Evolutionary conservation across 164 flowering plant genomes (phyloP).

Genomic region (Vitis amurensis): DNA sequence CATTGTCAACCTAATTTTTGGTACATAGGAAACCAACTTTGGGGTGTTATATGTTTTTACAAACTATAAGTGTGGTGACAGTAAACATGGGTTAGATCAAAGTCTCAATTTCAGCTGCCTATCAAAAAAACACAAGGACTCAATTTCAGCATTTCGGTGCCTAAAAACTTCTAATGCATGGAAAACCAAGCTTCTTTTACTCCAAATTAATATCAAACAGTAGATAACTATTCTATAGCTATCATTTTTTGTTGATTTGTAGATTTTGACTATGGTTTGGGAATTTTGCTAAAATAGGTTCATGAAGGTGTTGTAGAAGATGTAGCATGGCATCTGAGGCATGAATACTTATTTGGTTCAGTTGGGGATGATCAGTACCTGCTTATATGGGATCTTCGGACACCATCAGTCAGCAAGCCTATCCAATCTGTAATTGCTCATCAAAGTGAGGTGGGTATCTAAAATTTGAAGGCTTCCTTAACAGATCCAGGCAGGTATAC

Average conservation of each 20-base stretch:
- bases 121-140: not conserved
- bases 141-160: not conserved
- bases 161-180: not conserved
- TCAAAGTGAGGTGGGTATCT: conserved; percentile 78
- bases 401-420: conserved; percentile 66
- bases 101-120: not conserved
- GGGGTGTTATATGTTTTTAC: not conserved
- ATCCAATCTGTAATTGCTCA: conserved; percentile 90
- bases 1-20: not conserved
- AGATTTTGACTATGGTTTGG: not conserved
- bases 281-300: conserved; percentile 40
- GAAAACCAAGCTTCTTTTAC: too few relatives aligned
- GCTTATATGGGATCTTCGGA: conserved; percentile 86
- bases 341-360: conserved; percentile 93
- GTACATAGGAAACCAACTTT: not conserved
- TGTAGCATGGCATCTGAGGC: conserved; percentile 98
- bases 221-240: not conserved
- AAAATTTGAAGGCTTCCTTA: too few relatives aligned
- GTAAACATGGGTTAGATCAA: too few relatives aligned
- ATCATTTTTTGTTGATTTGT: not conserved
- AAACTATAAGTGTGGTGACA: not conserved
- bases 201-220: not conserved
- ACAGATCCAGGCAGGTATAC: too few relatives aligned
- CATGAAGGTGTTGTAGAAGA: conserved; percentile 99
- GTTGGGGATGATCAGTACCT: conserved; percentile 96